These are phyloP conservation scores for Lolium perenne DNA, from an alignment of 176 grass and related monocot genomes.

Conservation along the genomic window DNA sequence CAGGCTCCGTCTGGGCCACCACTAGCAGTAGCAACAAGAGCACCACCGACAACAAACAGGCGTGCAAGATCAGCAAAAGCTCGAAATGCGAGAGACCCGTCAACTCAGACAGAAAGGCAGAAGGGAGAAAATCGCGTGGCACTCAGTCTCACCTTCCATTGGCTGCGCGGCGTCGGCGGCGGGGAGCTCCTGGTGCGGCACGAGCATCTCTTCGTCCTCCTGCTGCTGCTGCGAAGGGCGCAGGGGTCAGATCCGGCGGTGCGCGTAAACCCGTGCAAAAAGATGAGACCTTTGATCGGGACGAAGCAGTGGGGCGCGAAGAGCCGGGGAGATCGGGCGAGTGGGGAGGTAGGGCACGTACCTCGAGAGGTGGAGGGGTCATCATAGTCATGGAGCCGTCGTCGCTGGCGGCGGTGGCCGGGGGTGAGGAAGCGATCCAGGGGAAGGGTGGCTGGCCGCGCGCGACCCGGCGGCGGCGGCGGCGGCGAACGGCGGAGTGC, in stretches of 20 bases:
- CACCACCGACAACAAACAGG: background rate
- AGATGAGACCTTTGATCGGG: background rate
- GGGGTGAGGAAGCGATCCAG: background rate
- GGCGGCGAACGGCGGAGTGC: constrained; percentile 9
- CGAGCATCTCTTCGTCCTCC: constrained; percentile 92
- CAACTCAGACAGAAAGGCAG: background rate
- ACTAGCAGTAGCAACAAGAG: constrained; percentile 41
- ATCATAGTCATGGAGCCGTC: constrained; percentile 81
- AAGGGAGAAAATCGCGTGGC: constrained; percentile 15
- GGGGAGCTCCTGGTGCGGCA: constrained; percentile 78
- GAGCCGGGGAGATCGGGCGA: constrained; percentile 41
- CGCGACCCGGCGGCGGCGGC: constrained; percentile 16
- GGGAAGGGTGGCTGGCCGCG: constrained; percentile 10
- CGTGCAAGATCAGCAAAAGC: constrained; percentile 5
- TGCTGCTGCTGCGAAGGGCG: constrained; percentile 56
- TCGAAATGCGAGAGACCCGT: constrained; percentile 23
- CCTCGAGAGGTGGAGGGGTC: constrained; percentile 79
- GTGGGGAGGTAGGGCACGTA: constrained; percentile 43
- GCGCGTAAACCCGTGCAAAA: constrained; percentile 26
- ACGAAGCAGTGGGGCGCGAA: background rate
- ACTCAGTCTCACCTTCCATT: constrained; percentile 82
- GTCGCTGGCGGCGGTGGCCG: background rate
- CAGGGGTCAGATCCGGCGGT: constrained; percentile 52
- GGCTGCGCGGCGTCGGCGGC: constrained; percentile 64
- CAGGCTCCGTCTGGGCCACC: constrained; percentile 74